Evolutionary conservation across 2,329 filamentous ascomycete species (phyloP), one percentile per base, ranked within the genome.

Genomic region (Colletotrichum tropicicola): DNA sequence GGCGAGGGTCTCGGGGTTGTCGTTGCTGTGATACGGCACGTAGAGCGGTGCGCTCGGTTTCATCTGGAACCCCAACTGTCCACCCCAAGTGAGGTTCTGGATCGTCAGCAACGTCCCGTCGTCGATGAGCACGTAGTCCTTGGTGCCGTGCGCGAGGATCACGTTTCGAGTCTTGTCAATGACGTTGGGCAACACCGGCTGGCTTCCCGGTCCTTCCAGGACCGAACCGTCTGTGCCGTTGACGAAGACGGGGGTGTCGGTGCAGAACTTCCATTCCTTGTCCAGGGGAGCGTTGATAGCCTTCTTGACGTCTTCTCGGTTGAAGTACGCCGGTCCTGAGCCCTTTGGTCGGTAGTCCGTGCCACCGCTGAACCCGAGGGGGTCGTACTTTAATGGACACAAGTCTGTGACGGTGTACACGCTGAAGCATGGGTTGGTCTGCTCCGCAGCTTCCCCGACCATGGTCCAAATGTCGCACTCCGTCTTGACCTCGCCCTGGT

Each of bases 11-110:
- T 57, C 63, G 17, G 85, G 74, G n/a, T 80, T 81, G 12, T 77
- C 77, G 2, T 78, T 70, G 57, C 67, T 77, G 21, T 83, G 77
- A 58, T 84, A 70, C 0, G 92, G 91, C 0, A 94, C 90, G 73
- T 87, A 92, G 72, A 92, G 89, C 2, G 89, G 87, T 54, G 88
- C 83, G 1, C 73, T 74, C 0, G 92, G 92, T 0, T 78, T 75
- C 1, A 75, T 73, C 68, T 89, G 85, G 81, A 95, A 94, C 0
- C 92, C 92, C 54, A 91, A 86, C 44, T 82, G 74, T 5, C 91
- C 92, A 61, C 87, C 87, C 88, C 89, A 95, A 0, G 91, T 94
- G 89, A 94, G 92, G 79, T 94, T 94, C 73, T 95, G 92, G 63
- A 94, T 89, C 1, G 85, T 85, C 6, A 93, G 80, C 1, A 95